Base-by-base conservation (phyloP, 257 asterid genomes). In the Eustoma russellianum region DNA sequence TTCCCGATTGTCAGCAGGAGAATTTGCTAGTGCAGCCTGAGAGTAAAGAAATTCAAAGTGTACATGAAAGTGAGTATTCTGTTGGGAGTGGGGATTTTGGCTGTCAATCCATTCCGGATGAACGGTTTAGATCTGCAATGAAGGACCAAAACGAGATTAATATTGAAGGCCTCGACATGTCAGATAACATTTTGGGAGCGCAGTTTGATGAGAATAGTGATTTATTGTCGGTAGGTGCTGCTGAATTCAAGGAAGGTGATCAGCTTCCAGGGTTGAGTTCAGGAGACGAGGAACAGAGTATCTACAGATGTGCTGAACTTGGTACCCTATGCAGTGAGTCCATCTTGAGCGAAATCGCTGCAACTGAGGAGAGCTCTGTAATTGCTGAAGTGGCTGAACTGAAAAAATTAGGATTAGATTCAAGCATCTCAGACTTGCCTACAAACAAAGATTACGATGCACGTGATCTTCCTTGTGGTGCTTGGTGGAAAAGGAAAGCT, bases 401-500 rank as follows among this genome's bases (percentile, higher is more conserved):
- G 54, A 54, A 50, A 46, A 75, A 76, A 17, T 61, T 53, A 15
- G 67, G 61, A 40, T 59, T 53, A 16, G 77, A 68, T 66, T 64
- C 81, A 17, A 78, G 60, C 46, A 40, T 58, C 16, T 64, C 58
- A 56, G 63, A 62, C 60, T 69, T 74, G 68, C 46, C 64, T 38
- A 59, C 34, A 17, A 80, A 79, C 35, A 74, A 64, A 46, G 73
- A 61, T 28, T 51, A 54, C 50, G 89, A 77, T 52, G 82, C 50
- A 11, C 60, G 64, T 63, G 74, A 68, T 54, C 83, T 80, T 66
- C 97, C 95, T 57, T 88, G 92, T 66, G 83, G 76, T 71, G 92
- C 90, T 59, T 89, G 97, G 97, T 89, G 97, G 97, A 89, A 86
- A 73, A 75, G 89, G 63, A 72, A 58, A 57, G 87, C 84, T 41